Base-by-base conservation (phyloP, 2,329 filamentous ascomycete species). In the Alternaria infectoria region DNA sequence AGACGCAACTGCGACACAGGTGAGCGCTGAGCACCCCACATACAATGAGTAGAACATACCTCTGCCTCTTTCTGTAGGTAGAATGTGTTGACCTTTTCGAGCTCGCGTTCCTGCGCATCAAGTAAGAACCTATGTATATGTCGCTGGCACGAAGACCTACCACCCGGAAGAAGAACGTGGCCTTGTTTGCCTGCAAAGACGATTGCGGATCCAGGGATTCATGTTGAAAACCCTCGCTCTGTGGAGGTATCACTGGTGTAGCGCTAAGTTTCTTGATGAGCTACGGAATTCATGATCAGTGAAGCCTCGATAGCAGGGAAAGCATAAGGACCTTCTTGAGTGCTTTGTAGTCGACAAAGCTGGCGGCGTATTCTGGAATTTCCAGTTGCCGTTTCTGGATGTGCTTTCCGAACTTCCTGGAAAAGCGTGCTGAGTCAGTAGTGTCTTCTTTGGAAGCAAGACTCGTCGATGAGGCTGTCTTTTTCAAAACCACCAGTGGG, bases 331-430 rank as follows among this genome's bases (percentile, higher is more conserved):
- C 96, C 93, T 98, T 98, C 83, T 99, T 99, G 73, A 99, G 86
- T 64, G 93, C 94, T 84, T 99, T 99, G 86, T 99, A 99, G 83
- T 99, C 97, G 74, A 98, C 94, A 80, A 99, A 99, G 83, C 94
- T 97, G 69, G 95, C 93, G 66, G 96, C 95, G 90, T 99, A 99
- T 87, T 99, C 96, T 64, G 96, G 96, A 64, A 99, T 94, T 81
- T 99, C 96, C 77, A 99, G 92, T 87, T 99, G 96, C 80, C 94
- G 91, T 86, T 97, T 97, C 86, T 98, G 96, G 72, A 99, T 97
- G 81, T 97, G 93, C 86, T 99, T 99, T 82, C 96, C 96, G 85
- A 99, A 99, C 88, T 99, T 99, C 96, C 95, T 99, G 67, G 72
- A 75, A 62, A 79, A 79, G 61, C 74, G 76, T 44, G 74, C 69